Conservation (phyloP, 2,329 filamentous ascomycete genomes). For the Tolypocladium pustulatum region DNA sequence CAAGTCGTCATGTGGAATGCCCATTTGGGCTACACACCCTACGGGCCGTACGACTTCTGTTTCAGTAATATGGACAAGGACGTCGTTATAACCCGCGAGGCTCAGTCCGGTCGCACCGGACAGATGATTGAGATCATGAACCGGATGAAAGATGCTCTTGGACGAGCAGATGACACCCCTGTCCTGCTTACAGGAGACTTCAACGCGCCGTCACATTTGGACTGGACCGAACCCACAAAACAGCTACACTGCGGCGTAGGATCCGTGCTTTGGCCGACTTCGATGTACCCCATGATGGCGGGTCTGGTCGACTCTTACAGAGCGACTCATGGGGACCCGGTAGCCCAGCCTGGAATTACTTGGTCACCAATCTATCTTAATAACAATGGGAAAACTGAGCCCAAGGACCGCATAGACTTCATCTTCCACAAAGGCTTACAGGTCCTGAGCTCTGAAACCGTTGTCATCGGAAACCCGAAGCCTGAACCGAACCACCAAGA, state of each 20-base stretch:
- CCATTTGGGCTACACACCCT: slow-evolving; percentile 25
- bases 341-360: slow-evolving; percentile 17
- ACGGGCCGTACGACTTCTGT: slow-evolving; percentile 30
- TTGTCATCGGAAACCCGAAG: slow-evolving; percentile 20
- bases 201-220: slow-evolving; percentile 30
- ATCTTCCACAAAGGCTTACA: slow-evolving; percentile 25
- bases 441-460: slow-evolving; percentile 14
- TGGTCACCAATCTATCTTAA: slow-evolving; percentile 26
- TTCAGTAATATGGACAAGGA: slow-evolving; percentile 20
- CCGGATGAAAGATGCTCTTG: slow-evolving; percentile 17
- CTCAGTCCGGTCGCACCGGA: slow-evolving; percentile 22
- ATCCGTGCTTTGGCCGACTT: slow-evolving; percentile 24
- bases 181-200: slow-evolving; percentile 27
- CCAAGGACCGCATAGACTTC: slow-evolving; percentile 28
- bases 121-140: slow-evolving; percentile 21
- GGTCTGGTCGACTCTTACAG: slow-evolving; percentile 27
- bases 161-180: slow-evolving; percentile 16
- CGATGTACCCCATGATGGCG: slow-evolving; percentile 16
- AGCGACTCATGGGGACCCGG: slow-evolving; percentile 21
- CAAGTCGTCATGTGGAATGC: slow-evolving; percentile 23
- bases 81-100: slow-evolving; percentile 20
- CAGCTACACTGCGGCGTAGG: slow-evolving; percentile 23
- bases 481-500: slow-evolving; percentile 18
- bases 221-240: slow-evolving; percentile 20
- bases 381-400: slow-evolving; percentile 21